Evolutionary conservation across 495 filamentous ascomycete species (phyloP), one percentile per base, ranked within the genome.

Genomic region (Penicillium roqueforti): DNA sequence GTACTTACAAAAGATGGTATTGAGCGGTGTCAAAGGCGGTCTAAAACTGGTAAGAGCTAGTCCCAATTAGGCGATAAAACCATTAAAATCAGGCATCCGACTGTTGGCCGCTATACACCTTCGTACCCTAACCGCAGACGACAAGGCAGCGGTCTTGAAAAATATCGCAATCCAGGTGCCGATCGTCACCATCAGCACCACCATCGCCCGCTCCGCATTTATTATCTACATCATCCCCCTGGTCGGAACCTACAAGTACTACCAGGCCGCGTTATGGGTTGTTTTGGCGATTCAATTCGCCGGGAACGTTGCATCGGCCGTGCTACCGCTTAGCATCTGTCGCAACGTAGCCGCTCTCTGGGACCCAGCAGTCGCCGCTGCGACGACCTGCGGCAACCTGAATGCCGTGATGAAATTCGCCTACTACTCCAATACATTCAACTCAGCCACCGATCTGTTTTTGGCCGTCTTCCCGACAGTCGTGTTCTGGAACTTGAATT

Each of bases 401-500:
- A 7, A n/a, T 0, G 57, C 60, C 0, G 62, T 70, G 2, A 62
- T 71, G 19, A 54, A 63, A 1, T 70, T 67, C 41, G 61, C 68
- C 43, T 73, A 71, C 31, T 70, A 65, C 20, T 68, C 68, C 6
- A 70, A 69, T 40, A 61, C 70, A n/a, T 67, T 73, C 50, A 76
- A 76, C 19, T 65, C 71, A 16, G 56, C 70, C 20, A 66, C 66
- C 14, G 74, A 78, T 48, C 47, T 78, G 22, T 70, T 75, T 52
- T 60, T 75, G 4, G 74, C 74, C 16, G 54, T 71, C 6, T 72
- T 76, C 36, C 72, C 75, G 0, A 67, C 72, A 9, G 13, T 70
- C n/a, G 62, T 78, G 0, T 70, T 78, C 54, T 75, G 74, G 71
- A 75, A 70, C 36, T 67, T 76, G 10, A 76, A 70, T 36, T 57